Conservation (phyloP, 164 flowering plant genomes). For the Liquidambar formosana region DNA sequence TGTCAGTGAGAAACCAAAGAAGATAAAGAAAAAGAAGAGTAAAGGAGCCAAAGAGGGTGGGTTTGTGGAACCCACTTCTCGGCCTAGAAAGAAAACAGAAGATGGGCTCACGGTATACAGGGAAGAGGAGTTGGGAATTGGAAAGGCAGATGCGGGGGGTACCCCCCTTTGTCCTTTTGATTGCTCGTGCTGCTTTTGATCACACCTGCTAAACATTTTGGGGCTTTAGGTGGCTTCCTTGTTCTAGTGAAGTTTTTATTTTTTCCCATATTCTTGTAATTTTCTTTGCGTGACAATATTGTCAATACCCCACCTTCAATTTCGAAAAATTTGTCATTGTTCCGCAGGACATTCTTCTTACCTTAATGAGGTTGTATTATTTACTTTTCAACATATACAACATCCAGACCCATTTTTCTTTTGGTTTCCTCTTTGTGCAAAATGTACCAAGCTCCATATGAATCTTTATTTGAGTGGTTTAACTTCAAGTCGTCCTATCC, state of each 20-base stretch:
- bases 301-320: no score
- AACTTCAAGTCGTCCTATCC: no score
- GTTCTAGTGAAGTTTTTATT: background rate
- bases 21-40: constrained; percentile 21
- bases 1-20: constrained; percentile 11
- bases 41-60: constrained; percentile 8
- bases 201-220: background rate
- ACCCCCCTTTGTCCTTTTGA: constrained; percentile 70
- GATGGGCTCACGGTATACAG: constrained; percentile 58
- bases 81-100: constrained; percentile 35
- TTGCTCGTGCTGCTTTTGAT: constrained; percentile 63
- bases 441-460: no score
- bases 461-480: no score
- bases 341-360: no score
- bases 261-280: background rate
- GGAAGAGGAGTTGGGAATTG: constrained; percentile 61
- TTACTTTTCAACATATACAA: no score
- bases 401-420: no score
- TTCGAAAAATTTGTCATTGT: no score
- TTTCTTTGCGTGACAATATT: no score
- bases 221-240: background rate
- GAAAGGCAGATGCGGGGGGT: constrained; percentile 53
- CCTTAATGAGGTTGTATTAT: no score
- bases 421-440: no score
- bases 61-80: constrained; percentile 22